phyloP scores from a whole-genome alignment of 495 filamentous ascomycete genomes.

The Hyaloscypha finlandica region DNA sequence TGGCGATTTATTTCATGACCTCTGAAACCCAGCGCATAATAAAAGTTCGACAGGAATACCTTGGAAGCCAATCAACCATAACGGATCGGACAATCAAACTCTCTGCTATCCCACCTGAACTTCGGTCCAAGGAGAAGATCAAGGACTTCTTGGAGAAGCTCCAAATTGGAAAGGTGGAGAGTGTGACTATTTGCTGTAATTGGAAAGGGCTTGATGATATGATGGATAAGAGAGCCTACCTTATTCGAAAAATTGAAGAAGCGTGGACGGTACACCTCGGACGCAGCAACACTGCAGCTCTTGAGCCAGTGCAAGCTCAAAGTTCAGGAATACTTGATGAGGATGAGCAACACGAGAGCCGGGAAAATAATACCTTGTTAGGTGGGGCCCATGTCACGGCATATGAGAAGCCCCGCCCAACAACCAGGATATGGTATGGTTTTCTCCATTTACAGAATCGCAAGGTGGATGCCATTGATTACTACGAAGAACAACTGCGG shows the following conservation, averaged over 20 bases:
- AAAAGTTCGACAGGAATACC: slow-evolving; percentile 81
- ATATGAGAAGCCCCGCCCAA: slow-evolving; percentile 57
- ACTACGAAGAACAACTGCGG: slow-evolving; percentile 86
- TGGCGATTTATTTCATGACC: slow-evolving; percentile 82
- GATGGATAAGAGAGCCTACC: slow-evolving; percentile 63
- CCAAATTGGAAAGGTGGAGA: slow-evolving; percentile 90
- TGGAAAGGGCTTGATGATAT: slow-evolving; percentile 83
- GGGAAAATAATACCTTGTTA: slow-evolving; percentile 30
- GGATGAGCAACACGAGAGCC: slow-evolving; percentile 39
- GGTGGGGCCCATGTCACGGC: slow-evolving; percentile 26
- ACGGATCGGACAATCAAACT: slow-evolving; percentile 93
- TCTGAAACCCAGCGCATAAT: slow-evolving; percentile 83
- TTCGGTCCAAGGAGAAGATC: slow-evolving; percentile 80
- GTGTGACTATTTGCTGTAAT: slow-evolving; percentile 80
- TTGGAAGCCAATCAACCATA: slow-evolving; percentile 88
- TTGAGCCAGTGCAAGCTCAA: slow-evolving; percentile 47
- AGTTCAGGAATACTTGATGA: slow-evolving; percentile 34
- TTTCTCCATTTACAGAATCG: slow-evolving; percentile 69
- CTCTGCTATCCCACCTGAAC: slow-evolving; percentile 80
- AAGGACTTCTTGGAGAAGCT: slow-evolving; percentile 85
- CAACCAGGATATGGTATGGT: slow-evolving; percentile 76
- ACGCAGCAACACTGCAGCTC: slow-evolving; percentile 45
- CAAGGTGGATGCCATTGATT: slow-evolving; percentile 87
- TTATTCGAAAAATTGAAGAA: slow-evolving; percentile 77
- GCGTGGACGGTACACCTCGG: slow-evolving; percentile 62